phyloP scores from a whole-genome alignment of 495 filamentous ascomycete genomes.

The Annulohypoxylon maeteangense region DNA sequence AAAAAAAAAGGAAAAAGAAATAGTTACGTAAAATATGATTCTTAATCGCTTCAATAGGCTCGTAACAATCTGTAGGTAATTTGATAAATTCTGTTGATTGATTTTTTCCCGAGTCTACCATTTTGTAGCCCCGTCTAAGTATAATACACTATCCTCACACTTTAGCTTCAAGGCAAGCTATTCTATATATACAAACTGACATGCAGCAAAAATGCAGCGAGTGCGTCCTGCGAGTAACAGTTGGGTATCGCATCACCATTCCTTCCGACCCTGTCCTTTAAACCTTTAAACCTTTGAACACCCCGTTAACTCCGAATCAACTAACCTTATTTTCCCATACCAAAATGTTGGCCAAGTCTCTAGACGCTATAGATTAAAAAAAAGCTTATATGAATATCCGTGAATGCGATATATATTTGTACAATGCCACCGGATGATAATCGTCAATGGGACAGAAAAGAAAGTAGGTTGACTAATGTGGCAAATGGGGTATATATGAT shows the following conservation, averaged over 20 bases:
- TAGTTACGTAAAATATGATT: too few species aligned
- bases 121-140: background rate
- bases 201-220: background rate
- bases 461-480: constrained; percentile 15
- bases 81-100: background rate
- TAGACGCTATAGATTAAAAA: constrained; percentile 12
- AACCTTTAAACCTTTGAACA: background rate
- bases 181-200: constrained; percentile 5
- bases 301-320: constrained; percentile 18
- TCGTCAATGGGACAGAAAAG: background rate
- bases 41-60: too few species aligned
- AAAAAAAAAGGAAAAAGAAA: too few species aligned
- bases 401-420: constrained; percentile 18
- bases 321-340: background rate
- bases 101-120: background rate
- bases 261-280: background rate
- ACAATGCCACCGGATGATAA: constrained; percentile 8
- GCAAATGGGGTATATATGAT: constrained; percentile 31
- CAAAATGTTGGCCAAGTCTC: constrained; percentile 1
- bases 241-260: constrained; percentile 19
- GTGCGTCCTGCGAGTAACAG: constrained; percentile 1
- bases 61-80: too few species aligned
- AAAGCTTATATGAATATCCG: constrained; percentile 19
- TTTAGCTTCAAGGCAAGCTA: background rate
- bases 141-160: background rate